A percentile compares a stretch with the other conserved stretches of the same genome.
These are phyloP conservation scores for Eucalyptus pauciflora DNA, from an alignment of 345 rosid genomes.

Conservation along the genomic window DNA sequence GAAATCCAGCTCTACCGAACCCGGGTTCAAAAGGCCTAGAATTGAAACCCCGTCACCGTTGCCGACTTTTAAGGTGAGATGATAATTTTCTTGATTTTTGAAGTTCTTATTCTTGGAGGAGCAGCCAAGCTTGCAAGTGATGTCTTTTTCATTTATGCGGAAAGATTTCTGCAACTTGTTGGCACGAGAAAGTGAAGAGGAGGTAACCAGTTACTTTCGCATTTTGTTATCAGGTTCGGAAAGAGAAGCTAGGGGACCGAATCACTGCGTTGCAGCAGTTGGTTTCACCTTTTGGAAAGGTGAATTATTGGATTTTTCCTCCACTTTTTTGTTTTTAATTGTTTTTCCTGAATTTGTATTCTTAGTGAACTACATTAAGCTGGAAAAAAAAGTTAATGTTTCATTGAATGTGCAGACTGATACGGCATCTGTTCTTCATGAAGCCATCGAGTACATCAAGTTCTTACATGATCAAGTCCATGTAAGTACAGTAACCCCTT, in stretches of 20 bases:
- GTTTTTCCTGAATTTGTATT: not conserved
- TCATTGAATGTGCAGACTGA: constrained; percentile 49
- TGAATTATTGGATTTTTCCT: constrained; percentile 3
- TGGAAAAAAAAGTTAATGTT: not conserved
- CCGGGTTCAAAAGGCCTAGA: constrained; percentile 52
- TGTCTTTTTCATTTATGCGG: not conserved
- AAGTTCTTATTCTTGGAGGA: not conserved
- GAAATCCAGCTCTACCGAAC: constrained; percentile 24
- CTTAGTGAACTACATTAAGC: not conserved
- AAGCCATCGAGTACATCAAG: constrained; percentile 82
- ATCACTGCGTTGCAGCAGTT: constrained; percentile 95
- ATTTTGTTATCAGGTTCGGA: constrained; percentile 48
- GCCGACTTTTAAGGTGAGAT: constrained; percentile 77
- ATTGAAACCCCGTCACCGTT: constrained; percentile 62
- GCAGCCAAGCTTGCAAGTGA: not conserved
- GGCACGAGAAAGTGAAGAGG: not conserved
- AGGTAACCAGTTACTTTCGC: not conserved
- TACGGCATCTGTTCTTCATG: constrained; percentile 94
- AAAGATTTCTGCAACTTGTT: not conserved
- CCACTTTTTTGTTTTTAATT: not conserved
- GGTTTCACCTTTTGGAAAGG: constrained; percentile 99
- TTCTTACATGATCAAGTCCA: constrained; percentile 75
- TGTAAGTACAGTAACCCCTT: constrained; percentile 15
- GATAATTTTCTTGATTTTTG: not conserved
- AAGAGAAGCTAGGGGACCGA: constrained; percentile 98